phyloP scores from a whole-genome alignment of 73 alveolate species.

The Tetrahymena thermophila region DNA sequence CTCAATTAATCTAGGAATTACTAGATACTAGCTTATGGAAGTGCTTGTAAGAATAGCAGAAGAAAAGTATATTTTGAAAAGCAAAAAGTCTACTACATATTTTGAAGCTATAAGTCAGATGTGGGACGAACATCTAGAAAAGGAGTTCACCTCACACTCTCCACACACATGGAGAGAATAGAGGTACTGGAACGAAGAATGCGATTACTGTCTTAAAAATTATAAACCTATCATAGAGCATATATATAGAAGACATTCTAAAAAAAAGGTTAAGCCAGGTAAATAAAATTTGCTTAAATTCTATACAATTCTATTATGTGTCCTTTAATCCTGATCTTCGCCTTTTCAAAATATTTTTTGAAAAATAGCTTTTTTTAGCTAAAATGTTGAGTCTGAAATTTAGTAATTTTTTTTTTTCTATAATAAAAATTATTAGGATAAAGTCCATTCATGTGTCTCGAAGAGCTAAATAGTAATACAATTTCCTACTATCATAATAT shows the following conservation, averaged over 20 bases:
- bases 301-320: neutral
- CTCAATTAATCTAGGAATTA: neutral
- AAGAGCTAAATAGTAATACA: neutral
- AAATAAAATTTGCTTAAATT: constrained; percentile 1
- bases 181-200: constrained; percentile 55
- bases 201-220: constrained; percentile 58
- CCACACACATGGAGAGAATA: constrained; percentile 56
- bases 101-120: neutral
- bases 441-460: neutral
- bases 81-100: neutral
- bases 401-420: neutral
- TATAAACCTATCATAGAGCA: constrained; percentile 28
- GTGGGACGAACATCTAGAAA: neutral
- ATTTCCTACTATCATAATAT: neutral
- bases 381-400: too few species aligned
- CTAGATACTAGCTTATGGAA: constrained; percentile 59
- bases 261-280: constrained; percentile 59
- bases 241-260: constrained; percentile 51
- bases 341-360: neutral
- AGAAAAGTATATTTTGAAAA: constrained; percentile 45
- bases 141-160: neutral
- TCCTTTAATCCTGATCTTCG: neutral
- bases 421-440: neutral
- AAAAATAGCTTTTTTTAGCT: too few species aligned
- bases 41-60: constrained; percentile 54